Conservation (phyloP, 331 rosid genomes). For the Acacia concinna region DNA sequence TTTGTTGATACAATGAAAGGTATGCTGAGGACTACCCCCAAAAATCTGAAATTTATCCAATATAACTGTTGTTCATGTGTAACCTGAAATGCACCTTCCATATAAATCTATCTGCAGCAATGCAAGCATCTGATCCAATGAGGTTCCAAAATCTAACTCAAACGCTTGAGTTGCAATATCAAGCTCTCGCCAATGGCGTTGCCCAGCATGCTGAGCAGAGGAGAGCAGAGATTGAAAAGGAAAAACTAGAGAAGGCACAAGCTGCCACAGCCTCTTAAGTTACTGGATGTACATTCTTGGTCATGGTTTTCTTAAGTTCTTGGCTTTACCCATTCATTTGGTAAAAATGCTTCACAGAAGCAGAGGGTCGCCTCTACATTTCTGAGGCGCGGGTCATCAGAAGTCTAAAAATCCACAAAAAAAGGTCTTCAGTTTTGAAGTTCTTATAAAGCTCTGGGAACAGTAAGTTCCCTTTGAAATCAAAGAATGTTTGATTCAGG, state of each 20-base stretch:
- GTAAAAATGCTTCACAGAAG: constrained; percentile 38
- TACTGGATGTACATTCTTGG: constrained; percentile 38
- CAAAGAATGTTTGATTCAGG: constrained; percentile 35
- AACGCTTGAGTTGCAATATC: constrained; percentile 80
- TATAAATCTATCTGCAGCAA: constrained; percentile 37
- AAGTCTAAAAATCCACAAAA: not conserved
- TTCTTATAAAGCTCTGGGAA: constrained; percentile 34
- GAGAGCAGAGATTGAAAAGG: constrained; percentile 82
- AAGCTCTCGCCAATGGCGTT: constrained; percentile 84
- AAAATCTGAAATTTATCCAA: constrained; percentile 4
- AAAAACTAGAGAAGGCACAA: constrained; percentile 68
- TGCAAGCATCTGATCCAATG: constrained; percentile 68
- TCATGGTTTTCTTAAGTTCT: constrained; percentile 46
- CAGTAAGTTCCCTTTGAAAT: constrained; percentile 28
- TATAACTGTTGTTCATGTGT: not conserved
- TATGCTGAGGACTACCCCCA: constrained; percentile 15
- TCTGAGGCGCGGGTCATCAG: constrained; percentile 41
- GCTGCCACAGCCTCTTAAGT: constrained; percentile 66
- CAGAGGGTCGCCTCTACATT: constrained; percentile 44
- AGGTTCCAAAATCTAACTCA: constrained; percentile 85
- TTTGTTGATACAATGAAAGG: constrained; percentile 89
- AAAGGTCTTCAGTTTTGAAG: constrained; percentile 46
- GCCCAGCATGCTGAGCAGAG: constrained; percentile 93
- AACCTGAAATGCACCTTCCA: constrained; percentile 23
- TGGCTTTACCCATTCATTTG: constrained; percentile 46